Evolutionary conservation across 805 yeast genomes (phyloP).

Genomic region (Kodamaea leandrae): DNA sequence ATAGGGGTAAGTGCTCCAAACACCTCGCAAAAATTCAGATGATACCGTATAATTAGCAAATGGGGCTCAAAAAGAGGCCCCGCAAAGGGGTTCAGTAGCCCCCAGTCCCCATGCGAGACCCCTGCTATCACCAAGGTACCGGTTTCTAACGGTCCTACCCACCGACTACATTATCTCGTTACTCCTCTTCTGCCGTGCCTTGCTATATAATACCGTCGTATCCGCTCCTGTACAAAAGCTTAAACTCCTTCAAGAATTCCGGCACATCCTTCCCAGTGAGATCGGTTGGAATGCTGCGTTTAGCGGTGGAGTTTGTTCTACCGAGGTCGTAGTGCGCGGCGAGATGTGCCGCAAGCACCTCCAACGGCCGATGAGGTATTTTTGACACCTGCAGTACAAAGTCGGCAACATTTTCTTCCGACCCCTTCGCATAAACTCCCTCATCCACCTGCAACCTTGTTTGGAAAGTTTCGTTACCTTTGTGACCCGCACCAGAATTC

Average conservation of each 20-base stretch:
- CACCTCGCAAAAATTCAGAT: background rate
- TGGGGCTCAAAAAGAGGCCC: too few species aligned
- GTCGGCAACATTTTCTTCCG: background rate
- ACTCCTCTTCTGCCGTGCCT: too few species aligned
- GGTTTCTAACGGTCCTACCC: too few species aligned
- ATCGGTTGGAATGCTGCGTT: slow-evolving; percentile 30
- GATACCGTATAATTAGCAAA: background rate
- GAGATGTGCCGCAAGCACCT: slow-evolving; percentile 25
- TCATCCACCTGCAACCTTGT: background rate
- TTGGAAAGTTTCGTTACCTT: background rate
- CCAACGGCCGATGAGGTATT: slow-evolving; percentile 3
- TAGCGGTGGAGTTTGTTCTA: slow-evolving; percentile 32
- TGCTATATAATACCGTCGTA: background rate
- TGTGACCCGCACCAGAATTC: too few species aligned
- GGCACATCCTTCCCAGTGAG: slow-evolving; percentile 29
- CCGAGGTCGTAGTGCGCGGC: slow-evolving; percentile 30
- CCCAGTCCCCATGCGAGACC: too few species aligned
- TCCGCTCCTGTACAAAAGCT: too few species aligned
- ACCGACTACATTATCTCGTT: too few species aligned
- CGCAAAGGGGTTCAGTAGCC: too few species aligned
- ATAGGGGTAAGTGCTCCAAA: background rate
- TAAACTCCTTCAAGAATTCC: slow-evolving; percentile 15
- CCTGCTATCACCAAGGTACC: too few species aligned
- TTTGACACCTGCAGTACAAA: background rate
- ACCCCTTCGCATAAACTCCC: background rate